Evolutionary conservation across 352 stramenopile genomes (phyloP).

Genomic region (Phytophthora kernoviae): DNA sequence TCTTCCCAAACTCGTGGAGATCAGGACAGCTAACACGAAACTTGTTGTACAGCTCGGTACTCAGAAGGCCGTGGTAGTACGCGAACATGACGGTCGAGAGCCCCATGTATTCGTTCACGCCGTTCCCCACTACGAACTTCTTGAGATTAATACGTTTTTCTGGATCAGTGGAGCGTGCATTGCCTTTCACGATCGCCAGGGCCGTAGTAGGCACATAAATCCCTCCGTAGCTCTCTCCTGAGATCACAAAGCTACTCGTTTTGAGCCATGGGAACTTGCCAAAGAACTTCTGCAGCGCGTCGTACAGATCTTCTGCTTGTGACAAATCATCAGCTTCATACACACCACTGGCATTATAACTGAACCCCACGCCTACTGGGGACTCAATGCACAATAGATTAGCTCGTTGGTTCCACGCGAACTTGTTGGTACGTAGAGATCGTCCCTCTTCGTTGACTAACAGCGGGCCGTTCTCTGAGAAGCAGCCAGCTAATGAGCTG

Average conservation of each 20-base stretch:
- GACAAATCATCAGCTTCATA: slow-evolving; percentile 80
- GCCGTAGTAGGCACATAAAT: slow-evolving; percentile 78
- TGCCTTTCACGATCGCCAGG: slow-evolving; percentile 60
- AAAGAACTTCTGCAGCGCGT: slow-evolving; percentile 85
- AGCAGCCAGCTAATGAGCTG: slow-evolving; percentile 64
- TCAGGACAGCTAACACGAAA: slow-evolving; percentile 56
- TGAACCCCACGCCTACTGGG: slow-evolving; percentile 70
- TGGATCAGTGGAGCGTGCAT: slow-evolving; percentile 19
- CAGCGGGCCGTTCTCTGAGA: slow-evolving; percentile 73
- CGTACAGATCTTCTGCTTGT: slow-evolving; percentile 80
- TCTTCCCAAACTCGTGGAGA: slow-evolving; percentile 53
- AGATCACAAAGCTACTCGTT: slow-evolving; percentile 81
- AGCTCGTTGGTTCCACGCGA: slow-evolving; percentile 61
- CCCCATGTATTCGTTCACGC: slow-evolving; percentile 65
- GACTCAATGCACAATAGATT: slow-evolving; percentile 71
- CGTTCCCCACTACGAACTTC: slow-evolving; percentile 88
- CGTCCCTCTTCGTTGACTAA: slow-evolving; percentile 61
- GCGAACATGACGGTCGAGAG: slow-evolving; percentile 73
- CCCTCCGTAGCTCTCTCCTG: slow-evolving; percentile 81
- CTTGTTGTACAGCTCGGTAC: slow-evolving; percentile 63
- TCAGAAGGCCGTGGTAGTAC: slow-evolving; percentile 83
- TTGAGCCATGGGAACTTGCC: slow-evolving; percentile 82
- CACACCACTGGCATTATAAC: slow-evolving; percentile 57
- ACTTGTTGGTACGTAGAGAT: slow-evolving; percentile 49
- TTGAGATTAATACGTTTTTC: slow-evolving; percentile 68